A percentile compares a stretch with the other conserved stretches of the same genome.
phyloP scores from a whole-genome alignment of 2,329 filamentous ascomycete species.

The Parastagonospora avenae region DNA sequence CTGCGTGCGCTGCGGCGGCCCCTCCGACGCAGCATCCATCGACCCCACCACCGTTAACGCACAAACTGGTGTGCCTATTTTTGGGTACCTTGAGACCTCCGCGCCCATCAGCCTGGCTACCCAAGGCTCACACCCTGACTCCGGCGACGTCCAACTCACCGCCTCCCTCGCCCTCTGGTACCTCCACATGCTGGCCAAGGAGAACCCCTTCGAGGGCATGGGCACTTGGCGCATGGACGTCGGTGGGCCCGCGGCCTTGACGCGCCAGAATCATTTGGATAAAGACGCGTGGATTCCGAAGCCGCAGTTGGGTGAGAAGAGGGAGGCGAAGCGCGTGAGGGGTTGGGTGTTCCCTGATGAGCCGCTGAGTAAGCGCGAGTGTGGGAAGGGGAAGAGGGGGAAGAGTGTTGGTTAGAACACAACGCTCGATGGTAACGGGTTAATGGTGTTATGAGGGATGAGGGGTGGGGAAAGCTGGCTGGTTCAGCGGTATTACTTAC shows the following conservation, averaged over 20 bases:
- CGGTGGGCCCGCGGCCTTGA: conserved; percentile 74
- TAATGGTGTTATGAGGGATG: conserved; percentile 5
- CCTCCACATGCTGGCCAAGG: conserved; percentile 72
- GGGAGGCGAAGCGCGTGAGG: conserved; percentile 72
- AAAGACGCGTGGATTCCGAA: conserved; percentile 78
- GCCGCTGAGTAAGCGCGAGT: conserved; percentile 71
- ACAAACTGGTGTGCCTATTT: conserved; percentile 69
- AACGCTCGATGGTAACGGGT: no score
- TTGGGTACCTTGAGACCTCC: conserved; percentile 83
- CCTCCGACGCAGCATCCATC: conserved; percentile 33
- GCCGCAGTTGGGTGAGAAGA: conserved; percentile 74
- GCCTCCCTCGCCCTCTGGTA: conserved; percentile 79
- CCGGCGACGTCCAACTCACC: conserved; percentile 61
- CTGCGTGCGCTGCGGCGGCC: conserved; percentile 77
- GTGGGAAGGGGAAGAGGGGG: conserved; percentile 40
- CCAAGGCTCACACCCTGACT: conserved; percentile 37
- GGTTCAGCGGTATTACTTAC: background rate
- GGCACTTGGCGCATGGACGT: conserved; percentile 71
- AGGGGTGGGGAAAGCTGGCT: conserved; percentile 13
- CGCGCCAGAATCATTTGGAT: conserved; percentile 70
- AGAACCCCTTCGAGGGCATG: conserved; percentile 65
- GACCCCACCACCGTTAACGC: conserved; percentile 47
- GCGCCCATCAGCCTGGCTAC: conserved; percentile 61
- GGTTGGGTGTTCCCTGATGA: conserved; percentile 81
- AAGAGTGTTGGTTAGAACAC: conserved; percentile 26